Evolutionary conservation across 805 yeast species (phyloP).

Genomic region (Kuraishia floccosa): DNA sequence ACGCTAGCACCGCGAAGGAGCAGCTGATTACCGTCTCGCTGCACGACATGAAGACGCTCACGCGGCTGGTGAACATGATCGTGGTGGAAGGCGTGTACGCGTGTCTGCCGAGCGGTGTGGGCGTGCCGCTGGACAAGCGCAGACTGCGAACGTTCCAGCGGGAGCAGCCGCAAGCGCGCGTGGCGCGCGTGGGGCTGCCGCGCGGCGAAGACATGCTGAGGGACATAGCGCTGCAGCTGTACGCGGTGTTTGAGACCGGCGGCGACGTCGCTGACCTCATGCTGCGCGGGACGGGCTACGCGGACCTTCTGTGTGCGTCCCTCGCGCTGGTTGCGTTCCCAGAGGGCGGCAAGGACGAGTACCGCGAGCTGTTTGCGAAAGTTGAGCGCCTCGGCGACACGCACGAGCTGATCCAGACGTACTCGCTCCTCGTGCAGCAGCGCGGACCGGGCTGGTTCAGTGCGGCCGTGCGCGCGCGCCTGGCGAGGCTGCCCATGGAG

Average conservation of each 20-base stretch:
- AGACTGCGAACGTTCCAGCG: conserved; percentile 33
- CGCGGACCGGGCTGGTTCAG: conserved; percentile 35
- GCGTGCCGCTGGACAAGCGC: conserved; percentile 55
- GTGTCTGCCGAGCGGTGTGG: conserved; percentile 40
- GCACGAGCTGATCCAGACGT: conserved; percentile 50
- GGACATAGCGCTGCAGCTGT: conserved; percentile 18
- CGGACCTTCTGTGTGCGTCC: conserved; percentile 43
- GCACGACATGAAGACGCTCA: conserved; percentile 73
- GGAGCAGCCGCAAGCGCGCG: conserved; percentile 8
- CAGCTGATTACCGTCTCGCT: conserved; percentile 56
- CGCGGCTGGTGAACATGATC: conserved; percentile 49
- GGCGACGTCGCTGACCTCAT: conserved; percentile 44
- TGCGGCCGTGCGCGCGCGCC: conserved; percentile 29
- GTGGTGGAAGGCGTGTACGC: conserved; percentile 67
- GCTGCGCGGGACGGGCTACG: conserved; percentile 54
- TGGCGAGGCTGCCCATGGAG: conserved; percentile 42
- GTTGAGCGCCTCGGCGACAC: conserved; percentile 46
- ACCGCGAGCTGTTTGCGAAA: conserved; percentile 7
- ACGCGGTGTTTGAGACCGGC: conserved; percentile 20
- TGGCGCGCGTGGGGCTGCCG: conserved; percentile 10
- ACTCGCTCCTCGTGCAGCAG: conserved; percentile 44
- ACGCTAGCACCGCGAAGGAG: too few species aligned
- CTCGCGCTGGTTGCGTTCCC: conserved; percentile 30
- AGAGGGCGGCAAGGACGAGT: conserved; percentile 5
- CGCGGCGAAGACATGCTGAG: conserved; percentile 9